Conservation (phyloP, 345 rosid species). For the Citrus reticulata region DNA sequence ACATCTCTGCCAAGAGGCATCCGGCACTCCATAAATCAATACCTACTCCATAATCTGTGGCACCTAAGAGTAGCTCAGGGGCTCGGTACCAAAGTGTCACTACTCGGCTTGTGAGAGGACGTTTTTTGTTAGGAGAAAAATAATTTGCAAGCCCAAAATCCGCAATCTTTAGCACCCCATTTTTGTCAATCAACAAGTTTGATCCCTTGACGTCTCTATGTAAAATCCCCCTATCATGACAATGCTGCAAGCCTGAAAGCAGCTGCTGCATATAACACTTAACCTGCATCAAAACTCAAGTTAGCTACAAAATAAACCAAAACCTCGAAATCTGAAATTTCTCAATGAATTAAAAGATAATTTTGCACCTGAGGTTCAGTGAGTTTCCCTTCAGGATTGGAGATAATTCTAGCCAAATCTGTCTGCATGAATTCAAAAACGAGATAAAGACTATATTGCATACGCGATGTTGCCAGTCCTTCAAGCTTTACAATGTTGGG, state of each 20-base stretch:
- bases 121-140: slow-evolving; percentile 28
- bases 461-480: slow-evolving; percentile 68
- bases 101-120: slow-evolving; percentile 55
- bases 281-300: slow-evolving; percentile 31
- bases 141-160: slow-evolving; percentile 66
- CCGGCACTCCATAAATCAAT: slow-evolving; percentile 76
- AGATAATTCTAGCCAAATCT: slow-evolving; percentile 46
- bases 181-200: slow-evolving; percentile 55
- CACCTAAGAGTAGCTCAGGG: slow-evolving; percentile 57
- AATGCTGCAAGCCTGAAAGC: slow-evolving; percentile 10
- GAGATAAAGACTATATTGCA: slow-evolving; percentile 68
- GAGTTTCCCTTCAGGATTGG: slow-evolving; percentile 39
- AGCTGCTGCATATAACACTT: slow-evolving; percentile 60
- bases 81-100: slow-evolving; percentile 72
- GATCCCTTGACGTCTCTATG: slow-evolving; percentile 64
- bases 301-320: not conserved
- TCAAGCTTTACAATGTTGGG: slow-evolving; percentile 71
- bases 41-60: slow-evolving; percentile 52
- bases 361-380: slow-evolving; percentile 57
- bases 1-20: slow-evolving; percentile 70
- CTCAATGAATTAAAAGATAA: not conserved
- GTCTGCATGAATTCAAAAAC: slow-evolving; percentile 67
- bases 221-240: not conserved
- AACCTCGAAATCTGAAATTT: not conserved
- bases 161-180: slow-evolving; percentile 51